Percentiles rank a stretch among this genome's conserved stretches.
These are phyloP conservation scores for Botrytis galanthina DNA, from an alignment of 2,329 filamentous ascomycete genomes.

Conservation along the genomic window DNA sequence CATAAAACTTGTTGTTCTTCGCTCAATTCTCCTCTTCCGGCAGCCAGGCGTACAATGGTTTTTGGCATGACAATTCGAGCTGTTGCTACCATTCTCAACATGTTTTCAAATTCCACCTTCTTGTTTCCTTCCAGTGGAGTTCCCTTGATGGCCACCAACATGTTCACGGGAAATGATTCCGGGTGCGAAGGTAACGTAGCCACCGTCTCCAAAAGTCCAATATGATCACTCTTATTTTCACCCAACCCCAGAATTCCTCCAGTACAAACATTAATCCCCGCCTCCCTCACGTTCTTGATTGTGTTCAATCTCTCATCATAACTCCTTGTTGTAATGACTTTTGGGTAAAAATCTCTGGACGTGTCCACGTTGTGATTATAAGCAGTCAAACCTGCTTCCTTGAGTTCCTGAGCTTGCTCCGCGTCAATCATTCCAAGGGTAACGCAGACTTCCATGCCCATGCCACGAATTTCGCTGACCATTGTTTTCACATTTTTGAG, in stretches of 20 bases:
- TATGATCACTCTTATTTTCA: conserved; percentile 73
- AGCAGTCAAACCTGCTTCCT: conserved; percentile 79
- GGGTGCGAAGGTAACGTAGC: conserved; percentile 78
- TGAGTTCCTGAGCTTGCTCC: conserved; percentile 76
- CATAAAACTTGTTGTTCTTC: conserved; percentile 88
- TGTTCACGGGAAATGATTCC: conserved; percentile 89
- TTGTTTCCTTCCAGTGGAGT: conserved; percentile 77
- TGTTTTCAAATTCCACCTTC: conserved; percentile 71
- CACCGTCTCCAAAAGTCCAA: conserved; percentile 81
- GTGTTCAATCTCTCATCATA: conserved; percentile 87
- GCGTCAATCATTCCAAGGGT: conserved; percentile 90
- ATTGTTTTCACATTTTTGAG: conserved; percentile 83
- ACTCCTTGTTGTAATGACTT: conserved; percentile 77
- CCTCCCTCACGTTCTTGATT: conserved; percentile 74
- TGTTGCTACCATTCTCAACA: conserved; percentile 80
- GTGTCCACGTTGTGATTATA: conserved; percentile 97
- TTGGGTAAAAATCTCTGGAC: conserved; percentile 83
- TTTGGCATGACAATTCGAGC: conserved; percentile 79
- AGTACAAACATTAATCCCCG: conserved; percentile 86
- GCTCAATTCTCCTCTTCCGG: conserved; percentile 77
- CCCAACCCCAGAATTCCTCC: conserved; percentile 85
- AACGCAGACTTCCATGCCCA: conserved; percentile 93
- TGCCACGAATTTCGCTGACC: conserved; percentile 73
- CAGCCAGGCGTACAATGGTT: conserved; percentile 84
- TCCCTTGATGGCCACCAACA: conserved; percentile 85